Evolutionary conservation across 768 basidiomycete genomes (phyloP).

Genomic region (Pisolithus marmoratus): DNA sequence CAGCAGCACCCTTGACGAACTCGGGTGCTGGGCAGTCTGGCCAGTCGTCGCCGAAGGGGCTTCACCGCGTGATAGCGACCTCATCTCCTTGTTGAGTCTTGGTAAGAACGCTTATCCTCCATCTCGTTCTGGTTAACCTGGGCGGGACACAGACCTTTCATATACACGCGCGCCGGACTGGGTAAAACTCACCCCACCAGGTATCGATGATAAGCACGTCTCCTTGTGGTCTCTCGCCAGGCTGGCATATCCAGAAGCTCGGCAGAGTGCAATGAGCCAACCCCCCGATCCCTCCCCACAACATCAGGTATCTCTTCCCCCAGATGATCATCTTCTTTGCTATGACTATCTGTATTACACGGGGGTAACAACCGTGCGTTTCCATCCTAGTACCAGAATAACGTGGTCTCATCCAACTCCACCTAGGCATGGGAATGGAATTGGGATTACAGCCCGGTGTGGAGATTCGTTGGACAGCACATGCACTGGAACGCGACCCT

Average conservation of each 20-base stretch:
- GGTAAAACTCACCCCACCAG: conserved; percentile 14
- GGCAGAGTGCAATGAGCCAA: conserved; percentile 3
- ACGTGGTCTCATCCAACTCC: neutral
- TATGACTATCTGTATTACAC: conserved; percentile 23
- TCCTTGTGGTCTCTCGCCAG: conserved; percentile 22
- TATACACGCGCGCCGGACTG: conserved; percentile 19
- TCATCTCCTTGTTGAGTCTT: conserved; percentile 2
- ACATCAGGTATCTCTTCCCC: conserved; percentile 10
- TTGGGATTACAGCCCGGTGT: conserved; percentile 52
- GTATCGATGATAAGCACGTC: conserved; percentile 15
- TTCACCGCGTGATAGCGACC: conserved; percentile 8
- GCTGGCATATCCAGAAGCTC: conserved; percentile 18
- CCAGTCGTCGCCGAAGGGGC: conserved; percentile 10
- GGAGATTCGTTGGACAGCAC: conserved; percentile 49
- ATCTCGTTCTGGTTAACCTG: conserved; percentile 27
- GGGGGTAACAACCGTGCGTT: conserved; percentile 38
- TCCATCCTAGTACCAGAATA: neutral
- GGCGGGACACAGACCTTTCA: conserved; percentile 25
- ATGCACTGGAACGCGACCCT: conserved; percentile 45
- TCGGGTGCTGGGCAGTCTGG: conserved; percentile 21
- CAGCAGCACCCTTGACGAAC: conserved; percentile 28
- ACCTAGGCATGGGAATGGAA: conserved; percentile 49
- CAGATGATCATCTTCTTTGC: conserved; percentile 22
- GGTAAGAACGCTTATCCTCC: neutral
- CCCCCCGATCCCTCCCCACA: conserved; percentile 13